Evolutionary conservation across 345 rosid genomes (phyloP), one percentile per base, ranked within the genome.

Genomic region (Toxicodendron radicans): DNA sequence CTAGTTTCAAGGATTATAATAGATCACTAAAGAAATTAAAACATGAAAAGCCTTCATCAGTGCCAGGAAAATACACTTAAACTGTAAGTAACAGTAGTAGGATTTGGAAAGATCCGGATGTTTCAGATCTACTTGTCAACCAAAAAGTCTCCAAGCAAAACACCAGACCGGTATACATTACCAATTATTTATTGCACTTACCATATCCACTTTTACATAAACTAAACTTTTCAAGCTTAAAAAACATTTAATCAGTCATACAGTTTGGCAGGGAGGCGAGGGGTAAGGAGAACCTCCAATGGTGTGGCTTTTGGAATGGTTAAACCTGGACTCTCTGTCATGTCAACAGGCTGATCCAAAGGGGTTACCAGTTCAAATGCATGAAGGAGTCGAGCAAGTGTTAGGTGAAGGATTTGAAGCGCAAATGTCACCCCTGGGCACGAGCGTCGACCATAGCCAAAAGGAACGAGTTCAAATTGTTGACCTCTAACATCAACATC

Each of bases 391-490:
- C 83, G 78, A 51, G 83, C 90, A 57, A 86, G 72, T 16, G 81
- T 73, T 23, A 86, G 58, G 68, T 80, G 81, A 24, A 80, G 68
- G 20, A 83, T 75, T 73, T 76, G 88, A 43, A 85, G 58, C 0
- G 89, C 88, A 63, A 88, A 64, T 0, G 88, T 74, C 17, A 79
- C 63, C 7, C 82, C 91, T 1, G 87, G 92, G 41, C 89, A 83
- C n/a, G 80, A 75, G 72, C 89, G 84, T 64, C 87, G 76, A 11
- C 91, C 89, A 0, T 85, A 72, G 7, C 91, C 89, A 73, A 85
- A 83, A 2, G 86, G 92, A 21, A 88, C 64, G 60, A 84, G 64
- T 79, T 83, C 86, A 65, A 80, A 85, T 38, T 84, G 82, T 38
- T 84, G 82, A 20, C 92, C 88, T 66, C 79, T 72, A 5, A 79